Base-by-base conservation (phyloP, 768 basidiomycete species). In the Crucibulum laeve region DNA sequence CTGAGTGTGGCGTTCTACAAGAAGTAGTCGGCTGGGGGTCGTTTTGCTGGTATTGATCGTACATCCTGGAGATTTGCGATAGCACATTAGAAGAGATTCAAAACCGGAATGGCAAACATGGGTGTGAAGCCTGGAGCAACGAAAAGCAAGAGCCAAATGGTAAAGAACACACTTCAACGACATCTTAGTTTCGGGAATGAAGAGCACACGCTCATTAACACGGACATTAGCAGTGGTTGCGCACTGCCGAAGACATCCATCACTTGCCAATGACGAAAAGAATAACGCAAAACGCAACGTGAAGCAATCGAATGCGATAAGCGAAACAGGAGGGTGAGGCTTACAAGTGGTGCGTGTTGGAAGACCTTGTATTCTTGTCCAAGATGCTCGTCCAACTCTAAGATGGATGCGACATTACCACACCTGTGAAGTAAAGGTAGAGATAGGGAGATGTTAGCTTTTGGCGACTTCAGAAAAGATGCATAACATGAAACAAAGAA, bases 301-400 rank as follows among this genome's bases (percentile, higher is more conserved):
- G 38, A 36, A 23, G 22, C 22, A 23, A 37, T 36, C 23, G 19
- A 42, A 32, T 36, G 28, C 28, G 37, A 51, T 43, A 49, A 35
- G 33, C 13, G 45, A 25, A 18, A 38, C 45, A 19, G 42, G 14
- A 26, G 22, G 44, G 35, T 36, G 30, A 73, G 10, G 18, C 84
- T 56, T 62, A 90, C 89, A 62, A 89, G 75, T 1, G 91, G 82
- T 4, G 95, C 95, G 56, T 91, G 89, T 32, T 81, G 75, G 64
- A 99, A 98, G 14, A 95, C 92, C 58, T 94, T 95, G 68, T 97
- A 99, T 61, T 93, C 90, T 61, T 96, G 93, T 21, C 80, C 80
- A 23, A 98, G 77, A 54, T 92, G 76, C 54, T 97, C 96, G 62
- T 98, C 93, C 40, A 99, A 73, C 60, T 95, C 87, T 14, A 98